Base-by-base conservation (phyloP, 2,329 filamentous ascomycete species). In the Phaeosphaeria sp. region DNA sequence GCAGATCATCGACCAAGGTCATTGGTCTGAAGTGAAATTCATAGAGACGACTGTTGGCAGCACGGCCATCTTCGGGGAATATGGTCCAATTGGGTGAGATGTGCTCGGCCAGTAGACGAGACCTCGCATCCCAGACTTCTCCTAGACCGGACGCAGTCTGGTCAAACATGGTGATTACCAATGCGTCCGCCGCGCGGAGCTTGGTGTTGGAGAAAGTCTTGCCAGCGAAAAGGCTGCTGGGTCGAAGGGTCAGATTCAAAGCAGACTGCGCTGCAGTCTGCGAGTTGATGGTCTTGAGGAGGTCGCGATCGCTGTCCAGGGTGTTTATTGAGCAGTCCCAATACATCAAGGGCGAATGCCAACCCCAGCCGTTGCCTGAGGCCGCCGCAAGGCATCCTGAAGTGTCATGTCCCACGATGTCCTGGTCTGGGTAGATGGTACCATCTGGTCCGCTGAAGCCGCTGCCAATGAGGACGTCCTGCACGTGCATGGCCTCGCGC, bases 221-320 rank as follows among this genome's bases (percentile, higher is more conserved):
- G n/a, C 91, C 91, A 56, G 90, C 91, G 65, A 94, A 92, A 18
- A 93, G 90, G 52, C 91, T 91, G 1, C 90, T 91, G 68, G 91
- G 90, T 10, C 90, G 85, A 25, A 94, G 78, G 0, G 90, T 92
- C 44, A 92, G 81, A 71, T 93, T 92, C 67, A 91, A 85, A 1
- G 85, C 86, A 0, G 90, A 90, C 1, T 85, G 84, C 59, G 85
- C 84, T 0, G 80, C 83, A 54, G 87, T 86, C 60, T 80, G 84
- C 52, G 84, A 78, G 65, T 93, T 92, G 68, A 93, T 88, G 0
- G 91, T 93, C 1, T 77, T 74, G 2, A 93, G 73, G 13, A 93
- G 83, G 69, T 93, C 83, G 0, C 73, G 53, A 67, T 94, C 91
- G 17, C 77, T 72, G 23, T 84, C 72, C 50, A 94, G 85, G 1